These are phyloP conservation scores for Cyberlindnera petersonii DNA, from an alignment of 805 yeast genomes.

Conservation along the genomic window DNA sequence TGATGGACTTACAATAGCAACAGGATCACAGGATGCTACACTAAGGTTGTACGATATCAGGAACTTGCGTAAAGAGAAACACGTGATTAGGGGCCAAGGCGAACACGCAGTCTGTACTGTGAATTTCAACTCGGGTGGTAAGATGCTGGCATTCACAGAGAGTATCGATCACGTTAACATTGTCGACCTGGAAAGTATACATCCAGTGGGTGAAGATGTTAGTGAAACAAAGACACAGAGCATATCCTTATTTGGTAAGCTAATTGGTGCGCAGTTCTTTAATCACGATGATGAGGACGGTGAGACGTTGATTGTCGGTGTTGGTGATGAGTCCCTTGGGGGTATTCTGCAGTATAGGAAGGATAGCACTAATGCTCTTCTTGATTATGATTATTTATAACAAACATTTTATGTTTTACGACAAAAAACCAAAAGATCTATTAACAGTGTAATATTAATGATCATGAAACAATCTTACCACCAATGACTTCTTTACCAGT, in stretches of 20 bases:
- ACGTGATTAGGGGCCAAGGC: conserved; percentile 30
- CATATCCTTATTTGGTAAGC: conserved; percentile 53
- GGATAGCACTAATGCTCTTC: conserved; percentile 32
- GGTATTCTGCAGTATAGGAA: conserved; percentile 49
- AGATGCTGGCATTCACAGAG: conserved; percentile 50
- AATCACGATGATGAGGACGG: conserved; percentile 37
- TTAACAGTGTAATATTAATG: background rate
- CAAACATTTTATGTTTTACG: background rate
- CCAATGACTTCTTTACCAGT: conserved; percentile 82
- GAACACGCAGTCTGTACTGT: conserved; percentile 38
- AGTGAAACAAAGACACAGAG: conserved; percentile 37
- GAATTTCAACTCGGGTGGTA: background rate
- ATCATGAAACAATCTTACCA: conserved; percentile 47
- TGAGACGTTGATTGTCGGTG: conserved; percentile 49
- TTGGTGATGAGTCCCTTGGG: conserved; percentile 52
- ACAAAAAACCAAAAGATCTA: background rate
- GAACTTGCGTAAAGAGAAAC: conserved; percentile 23
- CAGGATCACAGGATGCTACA: conserved; percentile 62
- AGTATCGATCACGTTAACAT: conserved; percentile 55
- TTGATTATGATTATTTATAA: conserved; percentile 36
- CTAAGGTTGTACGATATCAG: conserved; percentile 52
- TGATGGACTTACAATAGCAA: conserved; percentile 40
- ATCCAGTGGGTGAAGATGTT: background rate
- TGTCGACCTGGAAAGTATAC: conserved; percentile 31
- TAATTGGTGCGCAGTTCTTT: conserved; percentile 50